Percentiles rank a stretch among this genome's conserved stretches.
These are phyloP conservation scores for Aspergillus nidulans DNA, from an alignment of 495 filamentous ascomycete genomes.

Conservation along the genomic window DNA sequence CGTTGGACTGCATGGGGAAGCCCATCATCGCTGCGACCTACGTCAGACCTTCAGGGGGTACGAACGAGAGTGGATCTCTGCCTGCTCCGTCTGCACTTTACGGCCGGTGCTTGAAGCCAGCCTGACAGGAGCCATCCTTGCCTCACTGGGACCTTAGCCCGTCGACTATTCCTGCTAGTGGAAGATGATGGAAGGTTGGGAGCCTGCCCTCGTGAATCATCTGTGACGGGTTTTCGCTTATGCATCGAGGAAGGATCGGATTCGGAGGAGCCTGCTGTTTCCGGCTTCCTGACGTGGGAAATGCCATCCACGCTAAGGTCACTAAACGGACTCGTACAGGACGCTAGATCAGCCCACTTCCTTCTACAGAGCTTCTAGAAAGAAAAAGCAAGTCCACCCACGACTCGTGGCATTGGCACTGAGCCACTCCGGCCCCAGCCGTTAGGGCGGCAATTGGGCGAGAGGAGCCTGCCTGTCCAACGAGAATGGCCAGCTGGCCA, in stretches of 20 bases:
- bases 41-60: constrained; percentile 7
- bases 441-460: constrained; percentile 4
- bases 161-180: constrained; percentile 1
- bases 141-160: constrained; percentile 2
- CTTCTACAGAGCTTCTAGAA: constrained; percentile 41
- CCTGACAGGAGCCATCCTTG: background rate
- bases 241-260: background rate
- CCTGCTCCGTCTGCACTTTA: background rate
- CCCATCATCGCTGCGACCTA: background rate
- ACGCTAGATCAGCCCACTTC: constrained; percentile 27
- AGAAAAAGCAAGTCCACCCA: constrained; percentile 7
- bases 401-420: constrained; percentile 18
- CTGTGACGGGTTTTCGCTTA: background rate
- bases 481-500: constrained; percentile 1
- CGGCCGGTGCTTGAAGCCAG: background rate
- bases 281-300: background rate
- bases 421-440: constrained; percentile 6
- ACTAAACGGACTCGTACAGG: constrained; percentile 24
- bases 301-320: constrained; percentile 20
- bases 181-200: background rate
- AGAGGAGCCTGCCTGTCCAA: background rate
- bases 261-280: background rate
- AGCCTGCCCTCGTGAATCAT: background rate
- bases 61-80: background rate
- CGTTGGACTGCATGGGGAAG: constrained; percentile 16